phyloP scores from a whole-genome alignment of 441 rosid species.

The Viola pubescens region DNA sequence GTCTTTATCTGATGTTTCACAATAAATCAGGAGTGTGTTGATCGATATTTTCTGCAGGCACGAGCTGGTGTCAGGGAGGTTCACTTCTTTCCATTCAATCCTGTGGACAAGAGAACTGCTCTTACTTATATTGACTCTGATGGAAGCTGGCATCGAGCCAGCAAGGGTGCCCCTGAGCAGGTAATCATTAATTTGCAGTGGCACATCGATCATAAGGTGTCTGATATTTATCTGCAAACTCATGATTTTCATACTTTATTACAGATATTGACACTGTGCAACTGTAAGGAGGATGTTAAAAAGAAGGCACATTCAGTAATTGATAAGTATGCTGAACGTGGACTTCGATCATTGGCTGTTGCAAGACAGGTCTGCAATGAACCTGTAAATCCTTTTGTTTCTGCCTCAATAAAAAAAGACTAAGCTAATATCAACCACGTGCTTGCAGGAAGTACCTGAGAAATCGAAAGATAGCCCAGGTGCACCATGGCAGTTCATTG shows the following conservation, averaged over 20 bases:
- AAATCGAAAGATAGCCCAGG: slow-evolving; percentile 62
- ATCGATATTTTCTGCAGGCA: slow-evolving; percentile 34
- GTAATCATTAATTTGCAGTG: slow-evolving; percentile 23
- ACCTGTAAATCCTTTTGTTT: not conserved
- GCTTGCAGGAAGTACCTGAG: slow-evolving; percentile 69
- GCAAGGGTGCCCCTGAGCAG: slow-evolving; percentile 98
- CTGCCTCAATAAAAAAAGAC: not conserved
- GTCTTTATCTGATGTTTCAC: slow-evolving; percentile 3
- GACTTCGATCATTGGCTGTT: slow-evolving; percentile 76
- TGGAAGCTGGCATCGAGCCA: slow-evolving; percentile 76
- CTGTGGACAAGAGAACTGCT: slow-evolving; percentile 84
- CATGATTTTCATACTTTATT: slow-evolving; percentile 9
- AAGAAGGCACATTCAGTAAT: slow-evolving; percentile 61
- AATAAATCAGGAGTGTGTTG: not conserved
- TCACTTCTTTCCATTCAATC: slow-evolving; percentile 82
- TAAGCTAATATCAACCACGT: slow-evolving; percentile 5
- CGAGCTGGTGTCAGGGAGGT: slow-evolving; percentile 68
- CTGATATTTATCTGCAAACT: not conserved
- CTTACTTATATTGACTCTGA: slow-evolving; percentile 63
- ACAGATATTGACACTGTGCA: slow-evolving; percentile 61
- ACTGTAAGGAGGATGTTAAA: slow-evolving; percentile 61
- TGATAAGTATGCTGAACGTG: slow-evolving; percentile 84
- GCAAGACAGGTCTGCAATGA: slow-evolving; percentile 61
- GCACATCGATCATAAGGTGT: not conserved
- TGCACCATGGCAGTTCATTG: slow-evolving; percentile 68